Percentiles rank a stretch among this genome's conserved stretches.
These are phyloP conservation scores for Puccinia hordei DNA, from an alignment of 1,284 basidiomycete species.

Conservation along the genomic window DNA sequence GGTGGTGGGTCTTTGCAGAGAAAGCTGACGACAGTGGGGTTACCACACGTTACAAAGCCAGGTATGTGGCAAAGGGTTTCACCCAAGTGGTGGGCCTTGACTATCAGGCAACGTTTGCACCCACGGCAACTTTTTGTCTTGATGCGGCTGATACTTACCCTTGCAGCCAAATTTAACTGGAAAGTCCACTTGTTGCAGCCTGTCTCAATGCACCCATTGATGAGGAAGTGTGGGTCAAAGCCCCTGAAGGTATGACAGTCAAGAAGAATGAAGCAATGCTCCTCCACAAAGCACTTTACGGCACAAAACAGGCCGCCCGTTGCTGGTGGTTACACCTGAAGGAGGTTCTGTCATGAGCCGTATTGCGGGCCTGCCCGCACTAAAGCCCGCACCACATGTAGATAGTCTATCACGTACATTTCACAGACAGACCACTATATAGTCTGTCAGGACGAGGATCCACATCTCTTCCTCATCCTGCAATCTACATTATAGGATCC, in stretches of 20 bases:
- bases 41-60: neutral
- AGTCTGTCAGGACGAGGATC: no score
- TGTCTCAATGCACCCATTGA: neutral
- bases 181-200: neutral
- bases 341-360: neutral
- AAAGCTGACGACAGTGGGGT: neutral
- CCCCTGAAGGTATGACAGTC: neutral
- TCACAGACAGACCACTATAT: no score
- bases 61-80: neutral
- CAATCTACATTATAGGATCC: no score
- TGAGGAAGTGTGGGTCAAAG: neutral
- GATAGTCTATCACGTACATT: no score
- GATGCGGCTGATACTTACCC: neutral
- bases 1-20: neutral
- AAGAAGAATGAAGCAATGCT: neutral
- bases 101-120: neutral
- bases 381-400: no score
- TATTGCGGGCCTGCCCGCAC: no score
- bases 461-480: no score
- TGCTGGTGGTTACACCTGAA: conserved; percentile 6
- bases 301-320: neutral
- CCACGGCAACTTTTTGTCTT: neutral
- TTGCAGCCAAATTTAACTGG: neutral
- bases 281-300: conserved; percentile 5
- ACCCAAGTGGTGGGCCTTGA: neutral